phyloP scores from a whole-genome alignment of 495 filamentous ascomycete genomes.

The Friedmanniomyces endolithicus region DNA sequence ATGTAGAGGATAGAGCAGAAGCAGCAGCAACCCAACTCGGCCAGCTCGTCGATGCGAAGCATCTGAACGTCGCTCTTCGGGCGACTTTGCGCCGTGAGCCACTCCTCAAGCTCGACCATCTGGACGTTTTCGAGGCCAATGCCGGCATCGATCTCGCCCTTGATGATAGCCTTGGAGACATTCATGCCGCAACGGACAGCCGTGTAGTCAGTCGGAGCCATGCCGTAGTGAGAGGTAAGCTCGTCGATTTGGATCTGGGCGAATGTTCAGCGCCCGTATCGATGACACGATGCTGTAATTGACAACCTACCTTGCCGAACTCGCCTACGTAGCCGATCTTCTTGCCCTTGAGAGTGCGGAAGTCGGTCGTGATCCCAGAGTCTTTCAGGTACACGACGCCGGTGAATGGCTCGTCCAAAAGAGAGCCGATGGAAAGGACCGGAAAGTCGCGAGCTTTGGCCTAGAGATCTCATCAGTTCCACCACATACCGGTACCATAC shows the following conservation, averaged over 20 bases:
- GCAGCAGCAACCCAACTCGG: conserved; percentile 61
- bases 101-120: conserved; percentile 62
- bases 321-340: conserved; percentile 61
- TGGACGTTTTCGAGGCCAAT: conserved; percentile 63
- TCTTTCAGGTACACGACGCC: conserved; percentile 58
- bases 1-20: conserved; percentile 67
- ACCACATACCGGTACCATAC: background rate
- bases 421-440: conserved; percentile 52
- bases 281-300: no score
- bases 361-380: conserved; percentile 54
- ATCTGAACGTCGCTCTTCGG: conserved; percentile 54
- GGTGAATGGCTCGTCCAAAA: conserved; percentile 61
- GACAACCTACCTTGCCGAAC: conserved; percentile 44
- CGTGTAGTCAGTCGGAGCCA: conserved; percentile 56
- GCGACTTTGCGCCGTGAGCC: conserved; percentile 48
- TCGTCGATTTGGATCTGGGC: conserved; percentile 58
- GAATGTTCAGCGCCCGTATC: no score
- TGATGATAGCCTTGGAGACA: conserved; percentile 51
- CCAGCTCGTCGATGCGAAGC: conserved; percentile 61
- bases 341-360: conserved; percentile 51
- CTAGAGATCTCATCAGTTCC: conserved; percentile 10
- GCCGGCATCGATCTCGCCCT: conserved; percentile 52
- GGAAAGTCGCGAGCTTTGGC: conserved; percentile 60
- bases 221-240: conserved; percentile 59
- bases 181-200: conserved; percentile 56